Evolutionary conservation across 805 yeast genomes (phyloP).

Genomic region (Spencermartinsiella europaea): DNA sequence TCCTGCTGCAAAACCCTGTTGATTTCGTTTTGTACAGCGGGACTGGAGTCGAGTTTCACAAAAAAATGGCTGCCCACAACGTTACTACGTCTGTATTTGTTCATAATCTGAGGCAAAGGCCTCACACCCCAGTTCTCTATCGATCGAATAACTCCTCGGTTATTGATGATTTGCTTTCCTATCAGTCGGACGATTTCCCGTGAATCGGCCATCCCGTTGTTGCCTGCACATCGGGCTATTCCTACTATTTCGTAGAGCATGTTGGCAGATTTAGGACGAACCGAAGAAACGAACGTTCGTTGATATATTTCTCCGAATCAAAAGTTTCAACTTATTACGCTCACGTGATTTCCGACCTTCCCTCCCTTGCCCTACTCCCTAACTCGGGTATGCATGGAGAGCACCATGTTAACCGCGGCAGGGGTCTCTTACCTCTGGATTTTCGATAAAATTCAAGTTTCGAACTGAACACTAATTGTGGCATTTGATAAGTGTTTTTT

Average conservation of each 20-base stretch:
- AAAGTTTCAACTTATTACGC: slow-evolving; percentile 1
- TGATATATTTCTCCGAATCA: not conserved
- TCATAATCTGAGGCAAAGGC: slow-evolving; percentile 73
- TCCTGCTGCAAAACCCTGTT: slow-evolving; percentile 74
- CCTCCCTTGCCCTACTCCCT: not conserved
- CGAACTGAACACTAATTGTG: too few species aligned
- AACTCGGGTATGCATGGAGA: too few species aligned
- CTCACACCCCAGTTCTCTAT: slow-evolving; percentile 74
- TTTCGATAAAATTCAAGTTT: too few species aligned
- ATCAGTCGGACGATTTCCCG: slow-evolving; percentile 61
- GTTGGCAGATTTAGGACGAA: slow-evolving; percentile 4
- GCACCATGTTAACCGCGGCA: too few species aligned
- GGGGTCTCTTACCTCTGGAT: too few species aligned
- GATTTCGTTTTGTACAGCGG: slow-evolving; percentile 82
- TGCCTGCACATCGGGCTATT: slow-evolving; percentile 70
- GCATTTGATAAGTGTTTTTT: too few species aligned
- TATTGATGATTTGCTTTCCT: slow-evolving; percentile 75
- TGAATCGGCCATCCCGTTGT: slow-evolving; percentile 53
- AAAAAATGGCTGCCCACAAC: slow-evolving; percentile 86
- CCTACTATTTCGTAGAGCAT: slow-evolving; percentile 92
- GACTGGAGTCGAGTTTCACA: slow-evolving; percentile 80
- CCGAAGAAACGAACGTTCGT: not conserved
- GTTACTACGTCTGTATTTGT: slow-evolving; percentile 82
- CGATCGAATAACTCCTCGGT: slow-evolving; percentile 91
- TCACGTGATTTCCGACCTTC: not conserved